Evolutionary conservation across 768 basidiomycete species (phyloP), one percentile per base, ranked within the genome.

Genomic region (Mycena latifolia): DNA sequence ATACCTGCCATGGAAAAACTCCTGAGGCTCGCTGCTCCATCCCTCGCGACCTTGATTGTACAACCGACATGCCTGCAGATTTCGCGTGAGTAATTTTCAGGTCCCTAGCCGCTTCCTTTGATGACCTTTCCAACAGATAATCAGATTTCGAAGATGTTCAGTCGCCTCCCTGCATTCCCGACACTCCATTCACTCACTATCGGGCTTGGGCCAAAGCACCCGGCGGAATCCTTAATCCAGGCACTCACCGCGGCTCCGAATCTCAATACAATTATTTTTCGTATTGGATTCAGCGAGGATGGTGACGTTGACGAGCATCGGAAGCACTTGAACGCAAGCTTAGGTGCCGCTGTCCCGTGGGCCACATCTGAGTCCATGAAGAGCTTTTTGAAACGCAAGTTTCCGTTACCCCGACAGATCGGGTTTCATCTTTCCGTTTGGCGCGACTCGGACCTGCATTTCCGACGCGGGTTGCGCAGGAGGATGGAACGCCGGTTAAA

Each of bases 401-500:
- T 66, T 43, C 54, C 58, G 14, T 22, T 52, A 12, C 5, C 39
- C 10, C 46, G 17, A 17, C 45, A 39, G 1, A 22, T 61, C 24
- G 43, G 20, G 24, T 59, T 65, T 28, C 35, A 65, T 2, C 55
- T 65, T 29, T 47, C 57, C 8, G n/a, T 22, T 15, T 22, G 18
- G 2, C 43, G 35, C 35, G 15, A 31, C 25, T 60, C 58, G 24
- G 12, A 47, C 12, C 14, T 61, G 17, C 65, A 66, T 50, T 66
- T 60, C 22, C 45, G 53, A 35, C 58, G 58, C 9, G 65, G 65
- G 2, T 33, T 55, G 22, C 58, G 58, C 9, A 48, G 54, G 17
- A 31, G 24, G 18, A 54, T 66, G 53, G 65, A 60, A 25, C 65
- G 58, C 5, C 27, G 22, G 22, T 60, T 66, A 12, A 55, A 29